These are phyloP conservation scores for Pseudoscleropodium purum DNA, from an alignment of 225 moss, liverwort and hornwort genomes.

Conservation along the genomic window DNA sequence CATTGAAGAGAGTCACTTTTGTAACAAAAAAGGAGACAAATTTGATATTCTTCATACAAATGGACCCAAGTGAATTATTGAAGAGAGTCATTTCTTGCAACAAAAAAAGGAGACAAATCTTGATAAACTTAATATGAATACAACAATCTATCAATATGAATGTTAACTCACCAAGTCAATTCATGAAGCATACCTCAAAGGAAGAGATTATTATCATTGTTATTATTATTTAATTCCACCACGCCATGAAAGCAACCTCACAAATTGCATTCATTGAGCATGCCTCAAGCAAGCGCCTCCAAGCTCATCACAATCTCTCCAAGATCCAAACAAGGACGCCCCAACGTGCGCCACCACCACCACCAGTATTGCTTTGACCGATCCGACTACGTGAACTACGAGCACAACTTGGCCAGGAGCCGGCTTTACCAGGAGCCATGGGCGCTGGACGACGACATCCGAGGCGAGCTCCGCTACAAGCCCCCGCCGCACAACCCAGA, in stretches of 20 bases:
- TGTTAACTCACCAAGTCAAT: too few relatives aligned
- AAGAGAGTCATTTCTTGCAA: neutral
- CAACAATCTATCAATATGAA: neutral
- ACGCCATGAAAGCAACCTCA: neutral
- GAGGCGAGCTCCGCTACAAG: neutral
- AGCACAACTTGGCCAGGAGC: neutral
- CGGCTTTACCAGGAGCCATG: neutral
- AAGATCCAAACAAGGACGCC: neutral
- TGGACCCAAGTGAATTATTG: neutral
- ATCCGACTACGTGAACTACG: neutral
- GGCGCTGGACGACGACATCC: neutral
- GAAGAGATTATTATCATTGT: too few relatives aligned
- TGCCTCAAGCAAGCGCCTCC: constrained; percentile 8
- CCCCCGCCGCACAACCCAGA: neutral
- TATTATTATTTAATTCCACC: too few relatives aligned
- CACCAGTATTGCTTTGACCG: neutral
- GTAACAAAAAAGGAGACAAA: too few relatives aligned
- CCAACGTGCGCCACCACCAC: neutral
- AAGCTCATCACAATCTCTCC: neutral
- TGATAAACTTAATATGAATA: neutral
- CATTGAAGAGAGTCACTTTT: neutral
- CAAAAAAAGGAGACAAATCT: too few relatives aligned
- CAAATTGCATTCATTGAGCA: neutral
- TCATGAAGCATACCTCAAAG: neutral
- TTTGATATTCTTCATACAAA: too few relatives aligned